Conservation (phyloP, 345 rosid species). For the Conringia planisiliqua region DNA sequence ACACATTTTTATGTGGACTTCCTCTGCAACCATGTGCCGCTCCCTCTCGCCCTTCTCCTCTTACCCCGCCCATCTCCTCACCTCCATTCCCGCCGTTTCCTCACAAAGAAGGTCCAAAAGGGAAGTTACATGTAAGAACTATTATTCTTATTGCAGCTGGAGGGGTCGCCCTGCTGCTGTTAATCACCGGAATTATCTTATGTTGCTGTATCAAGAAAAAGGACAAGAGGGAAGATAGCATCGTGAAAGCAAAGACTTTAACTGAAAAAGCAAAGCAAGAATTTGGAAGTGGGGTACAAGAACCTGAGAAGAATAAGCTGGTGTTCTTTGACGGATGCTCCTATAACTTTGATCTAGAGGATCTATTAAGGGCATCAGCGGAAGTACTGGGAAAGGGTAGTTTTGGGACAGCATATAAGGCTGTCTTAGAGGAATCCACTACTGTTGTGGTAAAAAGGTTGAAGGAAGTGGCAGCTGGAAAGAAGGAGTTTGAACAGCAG, state of each 20-base stretch:
- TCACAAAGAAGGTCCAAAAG: slow-evolving; percentile 38
- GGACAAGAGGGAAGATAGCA: slow-evolving; percentile 42
- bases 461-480: slow-evolving; percentile 73
- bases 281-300: slow-evolving; percentile 79
- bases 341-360: slow-evolving; percentile 80
- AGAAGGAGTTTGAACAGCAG: slow-evolving; percentile 88
- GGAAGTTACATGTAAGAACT: slow-evolving; percentile 50
- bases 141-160: slow-evolving; percentile 65
- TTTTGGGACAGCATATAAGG: slow-evolving; percentile 84
- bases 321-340: slow-evolving; percentile 80
- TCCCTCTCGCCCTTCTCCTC: slow-evolving; percentile 36
- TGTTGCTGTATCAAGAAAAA: slow-evolving; percentile 66
- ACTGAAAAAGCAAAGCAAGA: slow-evolving; percentile 72
- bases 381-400: slow-evolving; percentile 92
- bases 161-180: slow-evolving; percentile 47
- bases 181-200: slow-evolving; percentile 36
- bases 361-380: slow-evolving; percentile 85
- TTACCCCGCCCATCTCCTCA: slow-evolving; percentile 43
- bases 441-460: slow-evolving; percentile 87
- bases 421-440: slow-evolving; percentile 72
- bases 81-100: slow-evolving; percentile 46
- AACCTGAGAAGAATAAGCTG: slow-evolving; percentile 71
- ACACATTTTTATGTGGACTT: slow-evolving; percentile 57
- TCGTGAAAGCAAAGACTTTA: slow-evolving; percentile 49
- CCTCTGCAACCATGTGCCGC: slow-evolving; percentile 51